These are phyloP conservation scores for Guyanaporus albipodus DNA, from an alignment of 768 basidiomycete genomes.

Conservation along the genomic window DNA sequence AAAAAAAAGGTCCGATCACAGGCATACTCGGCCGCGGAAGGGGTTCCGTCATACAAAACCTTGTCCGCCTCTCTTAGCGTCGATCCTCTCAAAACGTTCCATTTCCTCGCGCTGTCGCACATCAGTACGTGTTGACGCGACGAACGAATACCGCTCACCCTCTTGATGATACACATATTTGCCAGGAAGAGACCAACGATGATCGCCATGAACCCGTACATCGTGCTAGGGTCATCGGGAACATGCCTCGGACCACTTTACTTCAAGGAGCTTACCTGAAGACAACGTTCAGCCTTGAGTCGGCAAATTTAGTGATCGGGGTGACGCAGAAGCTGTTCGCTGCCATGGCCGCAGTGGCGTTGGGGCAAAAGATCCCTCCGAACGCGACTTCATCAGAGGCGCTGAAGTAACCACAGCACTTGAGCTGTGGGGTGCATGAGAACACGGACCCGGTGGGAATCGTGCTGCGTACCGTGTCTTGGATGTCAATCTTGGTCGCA, in stretches of 20 bases:
- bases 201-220: slow-evolving; percentile 84
- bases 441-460: not conserved
- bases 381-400: slow-evolving; percentile 55
- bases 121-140: slow-evolving; percentile 3
- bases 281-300: slow-evolving; percentile 70
- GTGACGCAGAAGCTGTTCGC: slow-evolving; percentile 62
- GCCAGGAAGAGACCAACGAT: slow-evolving; percentile 72
- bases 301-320: slow-evolving; percentile 63
- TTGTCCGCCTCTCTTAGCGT: slow-evolving; percentile 80
- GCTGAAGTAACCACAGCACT: slow-evolving; percentile 85
- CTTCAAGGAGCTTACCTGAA: slow-evolving; percentile 71
- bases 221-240: slow-evolving; percentile 37
- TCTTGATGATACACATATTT: slow-evolving; percentile 83
- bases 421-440: slow-evolving; percentile 43
- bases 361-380: slow-evolving; percentile 59
- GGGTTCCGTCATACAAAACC: slow-evolving; percentile 67
- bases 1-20: not conserved
- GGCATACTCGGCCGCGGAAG: not conserved
- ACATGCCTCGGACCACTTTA: not conserved
- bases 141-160: slow-evolving; percentile 36
- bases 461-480: slow-evolving; percentile 58
- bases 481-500: slow-evolving; percentile 52
- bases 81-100: slow-evolving; percentile 85
- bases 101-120: slow-evolving; percentile 62
- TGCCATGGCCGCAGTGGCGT: slow-evolving; percentile 34